Evolutionary conservation across 768 basidiomycete species (phyloP).

Genomic region (Tulasnella sp.): DNA sequence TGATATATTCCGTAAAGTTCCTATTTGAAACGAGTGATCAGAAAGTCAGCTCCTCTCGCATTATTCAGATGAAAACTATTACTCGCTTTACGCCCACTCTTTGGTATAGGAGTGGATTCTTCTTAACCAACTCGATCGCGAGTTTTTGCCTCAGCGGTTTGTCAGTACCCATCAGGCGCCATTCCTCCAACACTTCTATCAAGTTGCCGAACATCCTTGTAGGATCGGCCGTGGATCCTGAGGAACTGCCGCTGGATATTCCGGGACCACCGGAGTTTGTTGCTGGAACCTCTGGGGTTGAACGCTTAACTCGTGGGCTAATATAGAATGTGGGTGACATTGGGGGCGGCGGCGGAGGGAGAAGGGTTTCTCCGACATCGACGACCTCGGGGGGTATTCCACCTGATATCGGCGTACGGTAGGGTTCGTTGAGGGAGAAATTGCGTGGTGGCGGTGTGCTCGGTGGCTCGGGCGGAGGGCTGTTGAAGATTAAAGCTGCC

Average conservation of each 20-base stretch:
- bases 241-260: not conserved
- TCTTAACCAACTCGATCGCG: constrained; percentile 11
- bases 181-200: constrained; percentile 24
- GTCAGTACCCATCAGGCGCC: constrained; percentile 16
- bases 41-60: not conserved
- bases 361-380: not conserved
- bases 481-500: not conserved
- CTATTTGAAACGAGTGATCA: constrained; percentile 1
- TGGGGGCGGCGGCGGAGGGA: not conserved
- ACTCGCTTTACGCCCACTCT: constrained; percentile 12
- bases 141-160: constrained; percentile 12
- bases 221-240: not conserved
- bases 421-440: not conserved
- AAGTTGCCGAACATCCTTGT: constrained; percentile 20
- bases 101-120: constrained; percentile 19
- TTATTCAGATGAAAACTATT: not conserved
- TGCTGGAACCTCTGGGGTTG: not conserved
- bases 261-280: not conserved
- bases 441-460: constrained; percentile 4
- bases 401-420: not conserved
- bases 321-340: not conserved
- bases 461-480: not conserved
- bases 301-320: not conserved
- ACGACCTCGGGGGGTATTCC: not conserved
- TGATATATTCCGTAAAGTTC: constrained; percentile 18